phyloP scores from a whole-genome alignment of 805 yeast species.

The Torulaspora quercuum region DNA sequence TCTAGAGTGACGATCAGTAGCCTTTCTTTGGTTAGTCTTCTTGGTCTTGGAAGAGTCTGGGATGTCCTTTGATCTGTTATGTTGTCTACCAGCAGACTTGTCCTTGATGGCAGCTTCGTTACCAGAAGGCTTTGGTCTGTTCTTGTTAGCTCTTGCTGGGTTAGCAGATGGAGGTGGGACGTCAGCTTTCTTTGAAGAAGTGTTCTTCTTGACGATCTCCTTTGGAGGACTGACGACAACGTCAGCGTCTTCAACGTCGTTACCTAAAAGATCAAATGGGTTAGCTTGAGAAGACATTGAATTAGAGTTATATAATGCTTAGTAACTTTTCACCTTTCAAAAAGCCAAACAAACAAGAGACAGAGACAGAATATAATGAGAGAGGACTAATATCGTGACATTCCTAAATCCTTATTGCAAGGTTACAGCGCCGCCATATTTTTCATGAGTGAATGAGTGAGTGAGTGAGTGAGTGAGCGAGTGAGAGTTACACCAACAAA shows the following conservation, averaged over 20 bases:
- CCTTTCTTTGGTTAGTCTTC: constrained; percentile 50
- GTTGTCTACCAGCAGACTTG: constrained; percentile 65
- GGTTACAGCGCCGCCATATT: no score
- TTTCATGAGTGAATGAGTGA: no score
- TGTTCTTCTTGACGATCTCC: constrained; percentile 76
- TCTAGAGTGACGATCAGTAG: constrained; percentile 82
- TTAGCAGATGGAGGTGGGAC: constrained; percentile 78
- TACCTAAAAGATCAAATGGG: constrained; percentile 78
- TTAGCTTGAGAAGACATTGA: constrained; percentile 36
- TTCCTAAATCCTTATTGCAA: no score
- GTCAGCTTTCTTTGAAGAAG: constrained; percentile 85
- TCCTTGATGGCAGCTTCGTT: constrained; percentile 83
- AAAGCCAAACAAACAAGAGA: no score
- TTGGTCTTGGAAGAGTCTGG: constrained; percentile 55
- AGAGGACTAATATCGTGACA: no score
- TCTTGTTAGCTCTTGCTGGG: constrained; percentile 73
- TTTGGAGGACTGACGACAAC: constrained; percentile 54
- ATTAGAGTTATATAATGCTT: constrained; percentile 2
- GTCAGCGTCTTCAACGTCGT: constrained; percentile 82
- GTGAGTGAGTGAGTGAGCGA: no score
- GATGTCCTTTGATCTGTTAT: constrained; percentile 47
- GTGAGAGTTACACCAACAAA: no score
- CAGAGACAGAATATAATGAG: no score
- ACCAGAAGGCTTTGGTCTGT: constrained; percentile 68
- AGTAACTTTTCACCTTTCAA: no score